Conservation (phyloP, 139 green algal genomes). For the Pleodorina starrii region DNA sequence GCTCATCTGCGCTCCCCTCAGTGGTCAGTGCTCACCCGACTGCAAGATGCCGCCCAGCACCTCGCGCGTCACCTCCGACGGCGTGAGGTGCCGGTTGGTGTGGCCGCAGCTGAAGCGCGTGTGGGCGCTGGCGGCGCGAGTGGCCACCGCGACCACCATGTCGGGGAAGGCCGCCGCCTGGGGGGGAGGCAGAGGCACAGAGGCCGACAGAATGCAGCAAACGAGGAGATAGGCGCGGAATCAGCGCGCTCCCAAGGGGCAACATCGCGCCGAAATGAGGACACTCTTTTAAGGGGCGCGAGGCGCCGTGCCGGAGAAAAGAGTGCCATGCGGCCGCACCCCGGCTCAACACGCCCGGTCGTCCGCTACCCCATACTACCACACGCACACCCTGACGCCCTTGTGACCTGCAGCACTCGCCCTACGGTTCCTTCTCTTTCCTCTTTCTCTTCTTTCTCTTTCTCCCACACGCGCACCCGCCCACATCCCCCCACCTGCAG, state of each 20-base stretch:
- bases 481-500: background rate
- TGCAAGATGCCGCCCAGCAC: slow-evolving; percentile 54
- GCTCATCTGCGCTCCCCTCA: too few species aligned
- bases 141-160: slow-evolving; percentile 45
- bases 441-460: background rate
- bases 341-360: too few species aligned
- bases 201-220: background rate
- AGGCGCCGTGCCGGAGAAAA: too few species aligned
- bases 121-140: background rate
- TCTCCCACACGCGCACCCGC: background rate
- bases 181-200: background rate
- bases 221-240: too few species aligned
- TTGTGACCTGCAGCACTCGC: too few species aligned
- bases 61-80: slow-evolving; percentile 22
- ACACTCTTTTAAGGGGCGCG: too few species aligned
- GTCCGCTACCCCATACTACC: too few species aligned
- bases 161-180: slow-evolving; percentile 38
- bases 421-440: background rate
- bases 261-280: too few species aligned
- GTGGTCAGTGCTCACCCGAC: slow-evolving; percentile 9
- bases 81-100: background rate
- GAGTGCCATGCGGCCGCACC: too few species aligned
- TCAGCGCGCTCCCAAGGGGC: too few species aligned
- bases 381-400: too few species aligned
- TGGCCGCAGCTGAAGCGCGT: slow-evolving; percentile 35